A percentile compares a stretch with the other conserved stretches of the same genome.
phyloP scores from a whole-genome alignment of 2,329 filamentous ascomycete species.

The Coniella lustricola region DNA sequence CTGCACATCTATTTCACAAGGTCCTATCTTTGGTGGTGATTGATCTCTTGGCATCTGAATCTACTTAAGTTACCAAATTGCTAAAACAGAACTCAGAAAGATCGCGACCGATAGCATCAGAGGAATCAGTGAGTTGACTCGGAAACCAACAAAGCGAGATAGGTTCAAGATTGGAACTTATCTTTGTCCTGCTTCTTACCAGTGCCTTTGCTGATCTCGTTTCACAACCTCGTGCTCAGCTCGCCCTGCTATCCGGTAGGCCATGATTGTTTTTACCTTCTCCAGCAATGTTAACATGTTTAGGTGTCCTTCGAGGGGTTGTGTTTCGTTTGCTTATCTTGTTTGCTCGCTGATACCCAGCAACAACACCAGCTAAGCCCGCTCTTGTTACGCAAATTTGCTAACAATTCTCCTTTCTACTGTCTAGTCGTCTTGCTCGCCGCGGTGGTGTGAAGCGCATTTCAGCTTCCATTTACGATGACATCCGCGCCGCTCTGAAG shows the following conservation, averaged over 20 bases:
- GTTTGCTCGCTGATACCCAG: neutral
- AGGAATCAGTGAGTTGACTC: constrained; percentile 41
- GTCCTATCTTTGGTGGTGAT: no score
- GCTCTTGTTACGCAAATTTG: neutral
- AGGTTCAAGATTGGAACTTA: neutral
- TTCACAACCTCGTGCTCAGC: neutral
- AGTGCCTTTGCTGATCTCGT: neutral
- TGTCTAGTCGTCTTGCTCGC: constrained; percentile 57
- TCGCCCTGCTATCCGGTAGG: constrained; percentile 15
- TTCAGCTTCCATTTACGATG: constrained; percentile 55
- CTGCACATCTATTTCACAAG: no score
- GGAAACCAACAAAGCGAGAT: no score
- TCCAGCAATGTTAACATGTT: neutral
- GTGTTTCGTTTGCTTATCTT: no score
- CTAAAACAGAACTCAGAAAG: constrained; percentile 31
- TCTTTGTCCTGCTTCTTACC: neutral
- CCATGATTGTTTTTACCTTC: neutral
- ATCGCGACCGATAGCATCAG: constrained; percentile 39
- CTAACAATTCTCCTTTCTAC: neutral
- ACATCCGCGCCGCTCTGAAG: constrained; percentile 47
- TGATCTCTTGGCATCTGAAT: no score
- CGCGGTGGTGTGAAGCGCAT: constrained; percentile 74
- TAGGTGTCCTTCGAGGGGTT: no score
- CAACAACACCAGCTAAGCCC: neutral
- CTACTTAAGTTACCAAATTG: no score